Evolutionary conservation across 306 rosid genomes (phyloP).

Genomic region (Cucurbita pepo): DNA sequence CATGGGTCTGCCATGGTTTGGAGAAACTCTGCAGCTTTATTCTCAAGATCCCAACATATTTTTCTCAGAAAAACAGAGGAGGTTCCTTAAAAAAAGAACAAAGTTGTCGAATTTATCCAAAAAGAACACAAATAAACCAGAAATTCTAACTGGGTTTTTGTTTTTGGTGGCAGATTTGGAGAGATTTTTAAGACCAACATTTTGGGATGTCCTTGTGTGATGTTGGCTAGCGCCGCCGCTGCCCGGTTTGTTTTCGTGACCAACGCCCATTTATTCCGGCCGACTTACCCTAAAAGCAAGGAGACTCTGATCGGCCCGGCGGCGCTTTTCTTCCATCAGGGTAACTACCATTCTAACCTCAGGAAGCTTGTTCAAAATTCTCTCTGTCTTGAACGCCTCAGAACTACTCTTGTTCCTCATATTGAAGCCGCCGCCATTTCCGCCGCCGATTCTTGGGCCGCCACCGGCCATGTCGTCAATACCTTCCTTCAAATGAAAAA

Average conservation of each 20-base stretch:
- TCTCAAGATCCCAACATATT: constrained; percentile 65
- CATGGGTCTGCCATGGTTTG: constrained; percentile 76
- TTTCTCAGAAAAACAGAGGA: constrained; percentile 58
- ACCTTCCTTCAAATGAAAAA: constrained; percentile 60
- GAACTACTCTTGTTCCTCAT: constrained; percentile 28
- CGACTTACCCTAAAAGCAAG: constrained; percentile 82
- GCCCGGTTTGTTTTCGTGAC: constrained; percentile 68
- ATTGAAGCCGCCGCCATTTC: constrained; percentile 39
- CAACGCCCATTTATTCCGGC: constrained; percentile 66
- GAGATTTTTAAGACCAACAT: constrained; percentile 67
- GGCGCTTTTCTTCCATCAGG: constrained; percentile 87
- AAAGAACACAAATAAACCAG: no score
- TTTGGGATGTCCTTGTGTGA: constrained; percentile 68
- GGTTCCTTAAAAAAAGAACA: constrained; percentile 16
- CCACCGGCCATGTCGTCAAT: constrained; percentile 22
- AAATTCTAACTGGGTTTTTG: background rate
- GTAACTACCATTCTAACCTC: constrained; percentile 45
- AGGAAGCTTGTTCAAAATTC: constrained; percentile 57
- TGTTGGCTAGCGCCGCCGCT: constrained; percentile 78
- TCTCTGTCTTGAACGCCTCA: constrained; percentile 34
- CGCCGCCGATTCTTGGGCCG: constrained; percentile 49
- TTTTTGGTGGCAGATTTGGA: constrained; percentile 38
- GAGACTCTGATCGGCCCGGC: constrained; percentile 77
- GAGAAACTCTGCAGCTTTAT: constrained; percentile 72
- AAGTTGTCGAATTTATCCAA: background rate